phyloP scores from a whole-genome alignment of 192 early-diverging fungal species.

The Geosiphon pyriformis region DNA sequence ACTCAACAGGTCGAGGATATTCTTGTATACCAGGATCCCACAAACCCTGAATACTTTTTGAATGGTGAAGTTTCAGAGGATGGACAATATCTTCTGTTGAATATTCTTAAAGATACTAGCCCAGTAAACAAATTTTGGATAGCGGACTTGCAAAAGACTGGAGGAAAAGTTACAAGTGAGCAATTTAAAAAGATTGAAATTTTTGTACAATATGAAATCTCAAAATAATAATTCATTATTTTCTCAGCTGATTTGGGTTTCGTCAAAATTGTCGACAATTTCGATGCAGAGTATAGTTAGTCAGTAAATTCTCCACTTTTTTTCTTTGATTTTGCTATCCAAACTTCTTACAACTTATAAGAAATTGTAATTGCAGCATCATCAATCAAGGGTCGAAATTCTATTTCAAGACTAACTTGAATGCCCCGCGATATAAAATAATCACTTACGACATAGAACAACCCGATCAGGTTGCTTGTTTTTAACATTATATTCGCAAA shows the following conservation, averaged over 20 bases:
- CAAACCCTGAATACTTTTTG: conserved; percentile 40
- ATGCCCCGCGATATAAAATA: conserved; percentile 57
- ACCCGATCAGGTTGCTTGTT: conserved; percentile 49
- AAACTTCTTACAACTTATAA: no score
- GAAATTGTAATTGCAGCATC: conserved; percentile 31
- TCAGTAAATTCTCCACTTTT: no score
- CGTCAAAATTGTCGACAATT: conserved; percentile 48
- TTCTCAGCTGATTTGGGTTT: conserved; percentile 26
- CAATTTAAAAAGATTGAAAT: background rate
- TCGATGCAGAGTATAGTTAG: conserved; percentile 42
- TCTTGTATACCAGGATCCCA: conserved; percentile 46
- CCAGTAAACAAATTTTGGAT: conserved; percentile 41
- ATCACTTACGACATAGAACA: conserved; percentile 55
- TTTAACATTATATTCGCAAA: no score
- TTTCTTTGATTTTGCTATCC: no score
- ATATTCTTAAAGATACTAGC: conserved; percentile 40
- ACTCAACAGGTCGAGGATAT: conserved; percentile 57
- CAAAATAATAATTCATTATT: no score
- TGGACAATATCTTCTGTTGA: conserved; percentile 55
- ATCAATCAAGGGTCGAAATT: conserved; percentile 55
- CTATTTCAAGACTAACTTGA: conserved; percentile 54
- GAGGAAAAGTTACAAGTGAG: conserved; percentile 15
- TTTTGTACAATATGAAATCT: no score
- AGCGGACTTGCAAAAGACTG: conserved; percentile 30
- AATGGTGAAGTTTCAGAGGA: conserved; percentile 41